A percentile compares a stretch with the other conserved stretches of the same genome.
Evolutionary conservation across 2,329 filamentous ascomycete genomes (phyloP).

Genomic region (Fusarium papillatum): DNA sequence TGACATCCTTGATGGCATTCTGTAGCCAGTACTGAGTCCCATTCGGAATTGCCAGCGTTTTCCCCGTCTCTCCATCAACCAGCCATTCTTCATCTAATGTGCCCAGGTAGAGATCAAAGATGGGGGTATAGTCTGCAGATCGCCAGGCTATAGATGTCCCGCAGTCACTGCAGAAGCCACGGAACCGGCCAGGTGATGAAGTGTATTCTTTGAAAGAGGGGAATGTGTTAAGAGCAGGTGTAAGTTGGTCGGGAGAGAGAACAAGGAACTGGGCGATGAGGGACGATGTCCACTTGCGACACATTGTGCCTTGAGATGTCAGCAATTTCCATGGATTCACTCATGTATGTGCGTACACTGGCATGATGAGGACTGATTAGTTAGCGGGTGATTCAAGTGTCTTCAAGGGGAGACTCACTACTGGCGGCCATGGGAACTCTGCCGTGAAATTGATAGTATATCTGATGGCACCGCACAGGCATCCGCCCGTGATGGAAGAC

Average conservation of each 20-base stretch:
- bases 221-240: slow-evolving; percentile 4
- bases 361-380: slow-evolving; percentile 21
- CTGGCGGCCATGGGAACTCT: slow-evolving; percentile 13
- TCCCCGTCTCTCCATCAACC: neutral
- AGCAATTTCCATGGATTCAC: neutral
- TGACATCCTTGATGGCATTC: slow-evolving; percentile 19
- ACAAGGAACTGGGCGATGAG: slow-evolving; percentile 26
- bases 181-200: slow-evolving; percentile 17
- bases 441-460: slow-evolving; percentile 17
- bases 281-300: slow-evolving; percentile 32
- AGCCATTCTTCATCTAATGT: slow-evolving; percentile 28
- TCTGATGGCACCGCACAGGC: slow-evolving; percentile 19
- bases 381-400: neutral
- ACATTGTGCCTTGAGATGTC: slow-evolving; percentile 24
- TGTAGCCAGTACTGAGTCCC: slow-evolving; percentile 29
- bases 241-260: slow-evolving; percentile 11
- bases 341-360: slow-evolving; percentile 7
- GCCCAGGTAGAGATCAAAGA: slow-evolving; percentile 26
- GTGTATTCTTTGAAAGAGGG: slow-evolving; percentile 18
- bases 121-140: slow-evolving; percentile 18
- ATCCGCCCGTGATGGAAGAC: slow-evolving; percentile 19
- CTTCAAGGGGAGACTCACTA: neutral
- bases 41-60: slow-evolving; percentile 17
- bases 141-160: slow-evolving; percentile 25
- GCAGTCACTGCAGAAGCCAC: slow-evolving; percentile 22